Base-by-base conservation (phyloP, 257 asterid species). In the Penstemon newberryi region DNA sequence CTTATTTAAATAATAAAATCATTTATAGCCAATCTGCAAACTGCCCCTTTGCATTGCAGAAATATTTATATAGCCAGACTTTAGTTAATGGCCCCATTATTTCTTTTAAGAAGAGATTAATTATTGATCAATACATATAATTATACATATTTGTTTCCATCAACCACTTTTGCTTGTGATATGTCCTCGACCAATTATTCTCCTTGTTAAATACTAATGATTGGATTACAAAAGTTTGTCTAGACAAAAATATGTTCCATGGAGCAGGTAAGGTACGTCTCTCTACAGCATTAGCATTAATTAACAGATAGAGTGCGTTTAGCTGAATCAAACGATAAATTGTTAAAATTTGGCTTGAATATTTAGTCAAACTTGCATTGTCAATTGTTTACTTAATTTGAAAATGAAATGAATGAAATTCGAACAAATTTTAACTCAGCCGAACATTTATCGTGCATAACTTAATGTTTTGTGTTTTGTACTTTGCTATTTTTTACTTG, bases 161-260 rank as follows among this genome's bases (percentile, higher is more conserved):
- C 63, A 43, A 46, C 69, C 61, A 62, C 51, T 49, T 60, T 70
- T 67, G 75, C 69, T 11, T 67, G 67, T 70, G 63, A 68, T 76
- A 67, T 78, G 71, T 83, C 55, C 75, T 68, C 81, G 42, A 74
- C 83, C 82, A 66, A 79, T 79, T 71, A 77, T 80, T 77, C 80
- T 68, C 75, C 41, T 63, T 60, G 74, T 52, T 70, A 9, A 64
- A 5, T 43, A 57, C 60, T 52, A 77, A 84, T 74, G 53, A 84
- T 84, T 73, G 72, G 41, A 43, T 69, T 18, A 5, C 6, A 15
- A 6, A 53, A 57, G n/a, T 13, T 51, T 51, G 60, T 49, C 65
- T 19, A 57, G 73, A 69, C 63, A 63, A 39, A 59, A 25, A 57
- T 53, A 54, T 67, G 70, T 68, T 64, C 51, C 62, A 33, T 58